Conservation (phyloP, 2,329 filamentous ascomycete genomes). For the Curvularia sp. region DNA sequence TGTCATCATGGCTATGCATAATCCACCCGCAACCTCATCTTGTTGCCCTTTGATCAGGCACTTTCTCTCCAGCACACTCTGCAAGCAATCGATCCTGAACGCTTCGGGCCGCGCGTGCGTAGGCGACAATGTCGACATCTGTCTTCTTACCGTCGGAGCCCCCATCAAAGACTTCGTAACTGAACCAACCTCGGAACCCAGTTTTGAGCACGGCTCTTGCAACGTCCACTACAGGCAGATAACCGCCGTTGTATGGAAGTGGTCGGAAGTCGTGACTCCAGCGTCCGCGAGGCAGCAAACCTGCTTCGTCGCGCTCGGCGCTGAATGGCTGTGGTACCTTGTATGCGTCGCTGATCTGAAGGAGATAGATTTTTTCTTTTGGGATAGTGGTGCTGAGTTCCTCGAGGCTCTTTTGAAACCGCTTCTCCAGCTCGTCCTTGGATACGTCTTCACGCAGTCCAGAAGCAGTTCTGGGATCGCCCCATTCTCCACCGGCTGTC, state of each 20-base stretch:
- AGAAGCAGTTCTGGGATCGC: constrained; percentile 69
- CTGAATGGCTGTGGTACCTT: constrained; percentile 64
- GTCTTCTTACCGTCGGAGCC: constrained; percentile 62
- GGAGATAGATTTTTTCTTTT: constrained; percentile 72
- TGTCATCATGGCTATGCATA: background rate
- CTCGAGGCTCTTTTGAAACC: constrained; percentile 62
- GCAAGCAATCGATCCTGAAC: constrained; percentile 53
- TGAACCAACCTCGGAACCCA: constrained; percentile 71
- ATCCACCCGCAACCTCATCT: constrained; percentile 10
- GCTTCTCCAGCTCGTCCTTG: constrained; percentile 56
- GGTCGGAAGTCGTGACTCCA: constrained; percentile 78
- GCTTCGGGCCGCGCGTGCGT: constrained; percentile 60
- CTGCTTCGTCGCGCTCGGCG: constrained; percentile 57
- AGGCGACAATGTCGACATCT: constrained; percentile 59
- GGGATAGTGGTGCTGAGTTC: constrained; percentile 66
- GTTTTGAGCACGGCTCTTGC: constrained; percentile 70
- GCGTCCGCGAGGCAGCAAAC: constrained; percentile 65
- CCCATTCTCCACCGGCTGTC: constrained; percentile 74
- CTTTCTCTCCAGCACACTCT: constrained; percentile 36
- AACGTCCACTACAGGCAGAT: constrained; percentile 71
- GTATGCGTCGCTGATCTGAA: constrained; percentile 80
- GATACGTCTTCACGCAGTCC: constrained; percentile 63
- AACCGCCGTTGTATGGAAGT: constrained; percentile 73
- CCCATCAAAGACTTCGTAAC: constrained; percentile 73
- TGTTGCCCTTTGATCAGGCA: constrained; percentile 23